Evolutionary conservation across 345 rosid species (phyloP), one percentile per base, ranked within the genome.

Genomic region (Cardamine resedifolia): DNA sequence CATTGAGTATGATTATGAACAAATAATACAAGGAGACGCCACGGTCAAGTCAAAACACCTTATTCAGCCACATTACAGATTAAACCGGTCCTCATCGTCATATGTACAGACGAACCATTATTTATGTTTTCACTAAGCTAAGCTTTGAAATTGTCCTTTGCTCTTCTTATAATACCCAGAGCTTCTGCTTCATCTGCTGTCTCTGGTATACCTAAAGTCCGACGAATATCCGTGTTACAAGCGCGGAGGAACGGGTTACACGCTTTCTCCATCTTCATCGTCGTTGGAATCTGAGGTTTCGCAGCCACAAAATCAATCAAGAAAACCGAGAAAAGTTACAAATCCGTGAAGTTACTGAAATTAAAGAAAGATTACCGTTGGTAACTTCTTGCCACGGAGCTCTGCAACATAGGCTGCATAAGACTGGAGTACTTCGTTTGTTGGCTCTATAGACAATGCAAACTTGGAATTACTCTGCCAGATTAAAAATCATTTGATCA

Each of bases 161-260:
- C 97, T 48, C 26, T 79, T 12, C 93, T 84, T 39, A 93, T 86
- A 24, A 78, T 51, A 28, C 89, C 84, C 52, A 88, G 77, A 28
- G 88, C 96, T 77, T 93, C 93, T 15, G 85, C 83, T 50, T 88
- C 93, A 11, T 72, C 83, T 26, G 93, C 93, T 0, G 85, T 52
- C 7, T 66, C 83, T 5, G 90, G 81, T 55, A 93, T 88, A 9
- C 81, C 66, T 55, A 93, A 70, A 0, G 75, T 58, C 49, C 83
- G 75, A 68, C 96, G 78, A 68, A 93, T 93, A 68, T 90, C 96
- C 5, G 39, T 16, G 24, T 88, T 92, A 5, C 83, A 71, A 23
- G 90, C 72, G 7, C 96, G 93, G 31, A 92, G 93, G 77, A 92
- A 92, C 24, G 98, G 98, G 72, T 92, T 92, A 47, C 96, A 90